phyloP scores from a whole-genome alignment of 805 yeast genomes.

The Yarrowia alimentaria region DNA sequence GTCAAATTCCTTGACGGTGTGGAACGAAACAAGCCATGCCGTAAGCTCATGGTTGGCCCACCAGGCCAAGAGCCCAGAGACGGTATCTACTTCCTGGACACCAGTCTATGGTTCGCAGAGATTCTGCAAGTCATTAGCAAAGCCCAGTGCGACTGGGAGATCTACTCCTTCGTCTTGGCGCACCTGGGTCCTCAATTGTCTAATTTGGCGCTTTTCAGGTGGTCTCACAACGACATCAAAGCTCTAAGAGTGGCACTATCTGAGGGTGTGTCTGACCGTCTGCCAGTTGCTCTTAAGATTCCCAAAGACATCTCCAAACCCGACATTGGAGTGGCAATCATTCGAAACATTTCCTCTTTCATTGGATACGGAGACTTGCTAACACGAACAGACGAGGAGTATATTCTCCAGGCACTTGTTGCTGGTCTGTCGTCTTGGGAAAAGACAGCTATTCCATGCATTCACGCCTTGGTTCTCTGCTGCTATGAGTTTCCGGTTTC shows the following conservation, averaged over 20 bases:
- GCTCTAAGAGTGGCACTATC: slow-evolving; percentile 51
- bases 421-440: slow-evolving; percentile 67
- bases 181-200: slow-evolving; percentile 71
- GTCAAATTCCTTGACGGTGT: slow-evolving; percentile 49
- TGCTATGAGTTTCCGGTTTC: slow-evolving; percentile 79
- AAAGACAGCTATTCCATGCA: slow-evolving; percentile 70
- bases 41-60: slow-evolving; percentile 31
- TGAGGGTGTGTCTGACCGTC: slow-evolving; percentile 48
- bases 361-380: slow-evolving; percentile 49
- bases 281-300: slow-evolving; percentile 37
- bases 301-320: slow-evolving; percentile 50
- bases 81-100: slow-evolving; percentile 41
- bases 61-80: slow-evolving; percentile 1
- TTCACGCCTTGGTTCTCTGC: slow-evolving; percentile 71
- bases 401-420: slow-evolving; percentile 55
- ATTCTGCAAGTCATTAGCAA: slow-evolving; percentile 47
- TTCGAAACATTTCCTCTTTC: slow-evolving; percentile 60
- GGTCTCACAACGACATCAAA: slow-evolving; percentile 44
- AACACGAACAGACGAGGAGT: slow-evolving; percentile 58
- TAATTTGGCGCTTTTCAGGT: slow-evolving; percentile 52
- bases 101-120: slow-evolving; percentile 52
- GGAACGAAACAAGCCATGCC: slow-evolving; percentile 45
- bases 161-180: slow-evolving; percentile 62
- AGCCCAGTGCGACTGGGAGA: slow-evolving; percentile 55
- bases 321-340: slow-evolving; percentile 64